Evolutionary conservation across 345 rosid species (phyloP), one percentile per base, ranked within the genome.

Genomic region (Arabidopsis suecica): DNA sequence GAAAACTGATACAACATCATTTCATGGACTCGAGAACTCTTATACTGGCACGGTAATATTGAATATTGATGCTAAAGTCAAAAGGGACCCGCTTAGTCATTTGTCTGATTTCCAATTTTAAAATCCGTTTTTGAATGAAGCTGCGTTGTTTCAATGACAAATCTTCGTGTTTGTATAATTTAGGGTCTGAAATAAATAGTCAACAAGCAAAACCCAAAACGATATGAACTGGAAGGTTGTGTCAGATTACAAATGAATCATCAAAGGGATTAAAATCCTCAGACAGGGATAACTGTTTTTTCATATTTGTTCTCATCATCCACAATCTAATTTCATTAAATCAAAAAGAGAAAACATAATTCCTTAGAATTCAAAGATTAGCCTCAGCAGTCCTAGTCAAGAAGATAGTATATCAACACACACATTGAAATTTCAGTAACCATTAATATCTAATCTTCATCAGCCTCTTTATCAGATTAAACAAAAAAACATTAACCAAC

Each of bases 241-340:
- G 71, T 73, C 78, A 65, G 78, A 73, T 23, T 10, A 73, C 9
- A 42, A 23, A 55, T 23, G 30, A 64, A 34, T 65, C 50, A 74
- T 57, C 78, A 74, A 59, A 7, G 60, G 78, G 44, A 36, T 42
- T 57, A 5, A 38, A 44, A 56, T 51, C 72, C 72, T 74, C 71
- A 74, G 72, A 3, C 72, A 74, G 72, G 78, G 67, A 74, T 74
- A 74, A 66, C 78, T 65, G 72, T 65, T 4, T 55, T 58, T 65
- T 34, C 8, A 14, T 42, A 36, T 44, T 56, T 45, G 38, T 65
- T 28, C 9, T 74, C 78, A 65, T 74, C 78, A 65, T 51, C 51
- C 78, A 58, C 72, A 56, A 9, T 30, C 3, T 6, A 10, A 6
- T 5, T 2, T 28, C 30, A 28, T 4, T 28, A 28, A 2, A 28